Base-by-base conservation (phyloP, 2,329 filamentous ascomycete genomes). In the Shiraia bambusicola region DNA sequence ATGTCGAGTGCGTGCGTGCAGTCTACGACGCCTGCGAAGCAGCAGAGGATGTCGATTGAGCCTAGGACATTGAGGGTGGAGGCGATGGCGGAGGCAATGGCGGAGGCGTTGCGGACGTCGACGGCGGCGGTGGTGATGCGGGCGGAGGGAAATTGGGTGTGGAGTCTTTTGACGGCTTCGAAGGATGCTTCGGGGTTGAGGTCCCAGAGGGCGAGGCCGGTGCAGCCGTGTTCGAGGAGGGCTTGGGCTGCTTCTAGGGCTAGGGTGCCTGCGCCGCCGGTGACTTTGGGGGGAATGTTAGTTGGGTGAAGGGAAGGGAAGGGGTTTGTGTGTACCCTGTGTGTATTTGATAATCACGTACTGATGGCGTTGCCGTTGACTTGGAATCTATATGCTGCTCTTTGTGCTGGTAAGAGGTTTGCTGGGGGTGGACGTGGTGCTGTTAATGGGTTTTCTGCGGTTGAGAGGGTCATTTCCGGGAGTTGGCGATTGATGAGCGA, bases 21-120 rank as follows among this genome's bases (percentile, higher is more conserved):
- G 27, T 75, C 76, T 0, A 88, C 86, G 0, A 89, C 76, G 4
- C 86, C 86, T 0, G 84, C 86, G 54, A 87, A 86, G 52, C 79
- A 83, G 50, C 80, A 74, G 2, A 86, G 67, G 30, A 79, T 76
- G 44, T 79, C 72, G 2, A 86, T 59, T 13, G 69, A 68, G 2
- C 79, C 79, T 2, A 83, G 68, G 2, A 65, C 54, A 9, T 64
- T 50, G 0, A 68, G 70, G 0, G 70, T 71, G 33, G 68, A 61
- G 5, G 64, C 47, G 0, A 69, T 37, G 0, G 65, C 65, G 6
- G 66, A 53, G 2, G 69, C 63, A 3, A 84, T 74, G 2, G 65
- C 69, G 2, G 61, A 63, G 25, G 74, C 74, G 32, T 78, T 73
- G 0, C 82, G 83, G 2, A 87, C 80, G 52, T 88, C 78, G 14